Base-by-base conservation (phyloP, 192 early-diverging fungal genomes). In the Chytriomyces hyalinus region DNA sequence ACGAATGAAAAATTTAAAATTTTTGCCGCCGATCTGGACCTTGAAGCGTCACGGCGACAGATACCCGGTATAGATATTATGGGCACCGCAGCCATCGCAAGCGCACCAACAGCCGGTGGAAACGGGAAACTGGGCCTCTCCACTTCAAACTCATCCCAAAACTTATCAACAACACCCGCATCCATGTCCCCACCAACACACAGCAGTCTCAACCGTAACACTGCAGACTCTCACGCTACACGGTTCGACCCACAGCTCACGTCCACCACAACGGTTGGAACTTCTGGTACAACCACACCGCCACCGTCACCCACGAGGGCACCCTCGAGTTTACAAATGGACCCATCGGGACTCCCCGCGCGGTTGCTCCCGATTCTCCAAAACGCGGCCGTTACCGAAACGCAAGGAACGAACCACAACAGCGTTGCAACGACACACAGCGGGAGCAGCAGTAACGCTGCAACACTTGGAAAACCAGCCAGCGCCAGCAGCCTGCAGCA, bases 61-160 rank as follows among this genome's bases (percentile, higher is more conserved):
- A 79, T 79, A 48, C 78, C 78, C n/a, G 78, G 78, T 13, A 79
- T 79, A 50, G 63, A 79, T 50, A 74, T 64, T 20, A 50, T 79
- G 22, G 65, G 65, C 6, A 63, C 44, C 11, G 47, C 20, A 11
- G 46, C 17, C 13, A 17, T 11, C 26, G 63, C 63, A 13, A 28
- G n/a, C 11, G 46, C 66, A 15, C 10, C 36, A 4, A 46, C 66
- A 11, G 13, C 15, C 9, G 43, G 8, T n/a, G 44, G 11, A n/a
- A 13, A 47, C 60, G 6, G 62, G 36, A 51, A 7, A 22, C 13
- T 24, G 2, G 36, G 53, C 28, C 9, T 53, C 50, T 36, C 36
- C 36, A 36, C 36, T 10, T 59, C 17, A 73, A 73, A 73, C 60
- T 73, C 36, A 36, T 36, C 36, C 36, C 36, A 36, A 36, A 36